Base-by-base conservation (phyloP, 73 alveolate genomes). In the Paramecium tetraurelia region DNA sequence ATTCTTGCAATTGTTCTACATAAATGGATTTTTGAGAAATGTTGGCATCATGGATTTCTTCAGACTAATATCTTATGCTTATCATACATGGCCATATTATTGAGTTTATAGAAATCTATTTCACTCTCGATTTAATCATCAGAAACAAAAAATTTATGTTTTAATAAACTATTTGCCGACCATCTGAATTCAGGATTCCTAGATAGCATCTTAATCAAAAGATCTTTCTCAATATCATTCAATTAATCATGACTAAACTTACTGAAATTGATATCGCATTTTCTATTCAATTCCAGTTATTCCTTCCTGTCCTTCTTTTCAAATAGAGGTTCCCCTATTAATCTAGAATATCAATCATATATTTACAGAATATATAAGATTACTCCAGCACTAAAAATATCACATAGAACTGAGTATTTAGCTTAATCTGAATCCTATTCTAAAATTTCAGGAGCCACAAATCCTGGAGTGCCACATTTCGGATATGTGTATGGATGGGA, bases 401-500 rank as follows among this genome's bases (percentile, higher is more conserved):
- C 93, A 41, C 93, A 87, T 14, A 36, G 36, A 8, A 53, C 89
- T 68, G 75, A 57, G 31, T 87, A 87, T 24, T 59, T 35, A 68
- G 85, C 89, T 12, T 69, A 36, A 27, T 87, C 93, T 63, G 93
- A 87, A 69, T 87, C 93, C 8, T 63, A 27, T 87, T 53, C 89
- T 46, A 87, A 87, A n/a, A 87, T 87, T 87, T 87, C 93, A 7
- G 93, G 93, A 22, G 93, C 93, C 0, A 87, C 93, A 87, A 87
- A 87, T 68, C 93, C 93, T 36, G 93, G 93, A n/a, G 93, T 87
- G 16, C 93, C 93, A 87, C 89, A 76, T 76, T 76, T 76, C 1
- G 89, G 89, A 43, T 76, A 76, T 6, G 89, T 76, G n/a, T 24
- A 76, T 9, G 89, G 89, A 76, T 76, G 83, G 36, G 20, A 59